Evolutionary conservation across 306 rosid species (phyloP), one percentile per base, ranked within the genome.

Genomic region (Coriaria nepalensis): DNA sequence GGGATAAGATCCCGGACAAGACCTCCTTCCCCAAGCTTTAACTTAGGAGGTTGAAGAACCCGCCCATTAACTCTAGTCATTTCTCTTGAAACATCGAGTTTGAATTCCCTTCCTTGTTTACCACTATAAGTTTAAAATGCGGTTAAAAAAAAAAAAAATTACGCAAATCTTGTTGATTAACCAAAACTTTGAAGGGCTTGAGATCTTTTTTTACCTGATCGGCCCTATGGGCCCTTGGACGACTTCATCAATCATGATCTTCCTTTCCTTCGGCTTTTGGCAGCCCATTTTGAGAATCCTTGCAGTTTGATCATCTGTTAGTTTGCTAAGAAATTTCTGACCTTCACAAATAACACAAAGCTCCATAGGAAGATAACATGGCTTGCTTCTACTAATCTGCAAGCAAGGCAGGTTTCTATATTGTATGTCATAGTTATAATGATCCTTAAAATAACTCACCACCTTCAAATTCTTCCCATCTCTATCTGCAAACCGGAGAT

Each of bases 291-390:
- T 82, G 55, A 92, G 94, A 70, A 92, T 92, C 66, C 74, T 73
- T 48, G 94, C 94, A 4, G 94, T 92, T 67, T 92, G 98, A 73
- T 85, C 96, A 69, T 92, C 96, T 0, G 96, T 79, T 0, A 92
- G 75, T 67, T 85, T 92, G 15, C 98, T 96, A 11, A 92, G 87
- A 56, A 92, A 92, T 49, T 77, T 92, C 69, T 92, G 98, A 50
- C 98, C 98, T 71, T 92, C 94, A 60, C 96, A 92, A 37, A 92
- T 82, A 71, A 82, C 69, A 62, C 98, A 92, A 42, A 85, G 94
- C 78, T 92, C 98, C 96, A 92, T 85, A 37, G 98, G 98, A 55
- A 92, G 98, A 75, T 92, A 92, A 59, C 98, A 92, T 10, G 94
- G 96, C 57, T 82, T 92, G 12, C 96, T 82, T 70, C 94, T 75